These are phyloP conservation scores for Brassica hybrid DNA, from an alignment of 441 rosid species.

Conservation along the genomic window DNA sequence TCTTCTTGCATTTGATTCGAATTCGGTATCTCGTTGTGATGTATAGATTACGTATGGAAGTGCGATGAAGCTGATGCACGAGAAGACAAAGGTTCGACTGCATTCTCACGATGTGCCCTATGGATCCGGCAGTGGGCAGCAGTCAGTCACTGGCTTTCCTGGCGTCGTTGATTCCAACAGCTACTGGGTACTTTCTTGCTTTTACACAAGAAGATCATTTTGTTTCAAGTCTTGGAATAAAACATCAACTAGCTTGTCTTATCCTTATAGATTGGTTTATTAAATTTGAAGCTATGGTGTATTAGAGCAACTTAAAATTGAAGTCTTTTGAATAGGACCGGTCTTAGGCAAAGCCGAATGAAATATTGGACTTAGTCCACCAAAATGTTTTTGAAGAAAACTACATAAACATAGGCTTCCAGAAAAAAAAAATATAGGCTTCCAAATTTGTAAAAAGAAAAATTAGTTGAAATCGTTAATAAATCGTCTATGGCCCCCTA, in stretches of 20 bases:
- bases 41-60: conserved; percentile 85
- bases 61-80: conserved; percentile 90
- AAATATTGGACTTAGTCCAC: too few relatives aligned
- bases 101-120: conserved; percentile 99
- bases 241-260: background rate
- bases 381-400: too few relatives aligned
- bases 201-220: background rate
- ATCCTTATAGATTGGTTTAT: too few relatives aligned
- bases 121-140: conserved; percentile 99
- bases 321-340: too few relatives aligned
- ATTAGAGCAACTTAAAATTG: background rate
- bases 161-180: conserved; percentile 89
- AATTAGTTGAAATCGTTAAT: too few relatives aligned
- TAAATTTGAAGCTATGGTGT: background rate
- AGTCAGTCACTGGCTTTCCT: conserved; percentile 92
- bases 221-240: background rate
- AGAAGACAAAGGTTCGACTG: conserved; percentile 75
- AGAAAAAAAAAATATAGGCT: too few relatives aligned
- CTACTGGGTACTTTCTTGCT: conserved; percentile 73
- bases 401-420: too few relatives aligned
- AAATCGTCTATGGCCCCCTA: too few relatives aligned
- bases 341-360: too few relatives aligned
- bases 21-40: background rate
- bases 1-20: background rate
- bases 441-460: too few relatives aligned